These are phyloP conservation scores for Moesziomyces globuligerus DNA, from an alignment of 1,284 basidiomycete genomes.

Conservation along the genomic window DNA sequence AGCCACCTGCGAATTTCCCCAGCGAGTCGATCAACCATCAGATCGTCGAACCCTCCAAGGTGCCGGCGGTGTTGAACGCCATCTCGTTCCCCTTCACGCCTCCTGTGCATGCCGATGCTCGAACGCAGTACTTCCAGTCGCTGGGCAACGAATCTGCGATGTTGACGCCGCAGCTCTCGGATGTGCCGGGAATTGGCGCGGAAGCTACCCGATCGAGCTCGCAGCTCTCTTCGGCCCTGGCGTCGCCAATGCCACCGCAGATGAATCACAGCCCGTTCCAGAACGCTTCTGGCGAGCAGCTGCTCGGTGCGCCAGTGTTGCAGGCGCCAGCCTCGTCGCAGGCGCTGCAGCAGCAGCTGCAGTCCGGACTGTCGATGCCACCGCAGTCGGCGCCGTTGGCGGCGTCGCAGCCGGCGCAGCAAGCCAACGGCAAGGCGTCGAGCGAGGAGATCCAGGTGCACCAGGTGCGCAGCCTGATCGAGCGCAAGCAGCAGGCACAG, in stretches of 20 bases:
- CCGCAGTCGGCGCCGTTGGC: conserved; percentile 37
- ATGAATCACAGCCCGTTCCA: conserved; percentile 40
- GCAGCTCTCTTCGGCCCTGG: conserved; percentile 36
- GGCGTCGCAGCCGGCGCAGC: conserved; percentile 30
- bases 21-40: conserved; percentile 56
- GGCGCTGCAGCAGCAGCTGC: conserved; percentile 42
- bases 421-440: conserved; percentile 26
- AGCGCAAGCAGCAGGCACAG: conserved; percentile 55
- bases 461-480: conserved; percentile 54
- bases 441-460: conserved; percentile 43
- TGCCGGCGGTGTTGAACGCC: conserved; percentile 52
- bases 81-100: conserved; percentile 63
- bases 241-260: conserved; percentile 37
- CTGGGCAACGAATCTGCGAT: conserved; percentile 44
- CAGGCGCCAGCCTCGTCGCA: conserved; percentile 35
- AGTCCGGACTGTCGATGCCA: conserved; percentile 13
- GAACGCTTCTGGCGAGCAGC: conserved; percentile 19
- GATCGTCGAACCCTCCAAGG: conserved; percentile 59
- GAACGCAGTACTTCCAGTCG: conserved; percentile 44
- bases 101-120: conserved; percentile 48
- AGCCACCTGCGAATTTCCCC: conserved; percentile 40
- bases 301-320: conserved; percentile 16
- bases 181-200: conserved; percentile 15
- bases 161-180: conserved; percentile 44
- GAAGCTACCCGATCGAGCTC: conserved; percentile 18